A percentile compares a stretch with the other conserved stretches of the same genome.
Conservation (phyloP, 768 basidiomycete species). For the Russula sp. region DNA sequence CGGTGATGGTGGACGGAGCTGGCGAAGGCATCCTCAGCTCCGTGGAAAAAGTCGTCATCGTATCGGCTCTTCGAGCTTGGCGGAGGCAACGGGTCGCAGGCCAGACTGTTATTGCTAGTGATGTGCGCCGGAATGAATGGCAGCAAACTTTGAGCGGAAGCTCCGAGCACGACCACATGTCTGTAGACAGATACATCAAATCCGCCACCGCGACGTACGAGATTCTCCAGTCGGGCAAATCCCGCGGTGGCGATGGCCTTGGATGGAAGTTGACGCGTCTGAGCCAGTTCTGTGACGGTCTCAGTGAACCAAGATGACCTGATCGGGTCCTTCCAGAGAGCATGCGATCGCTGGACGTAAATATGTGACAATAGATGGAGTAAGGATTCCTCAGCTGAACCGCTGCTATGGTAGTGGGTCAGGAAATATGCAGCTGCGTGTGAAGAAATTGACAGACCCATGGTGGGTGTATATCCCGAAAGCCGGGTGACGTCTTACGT, state of each 20-base stretch:
- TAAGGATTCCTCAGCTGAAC: slow-evolving; percentile 33
- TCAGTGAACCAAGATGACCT: slow-evolving; percentile 61
- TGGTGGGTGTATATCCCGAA: slow-evolving; percentile 68
- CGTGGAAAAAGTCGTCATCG: slow-evolving; percentile 68
- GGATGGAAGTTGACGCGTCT: slow-evolving; percentile 29
- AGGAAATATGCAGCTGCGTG: not conserved
- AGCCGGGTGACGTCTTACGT: slow-evolving; percentile 52
- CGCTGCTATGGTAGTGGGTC: not conserved
- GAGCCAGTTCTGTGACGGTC: slow-evolving; percentile 44
- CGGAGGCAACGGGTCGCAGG: slow-evolving; percentile 88
- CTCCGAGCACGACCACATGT: slow-evolving; percentile 71
- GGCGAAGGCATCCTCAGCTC: slow-evolving; percentile 48
- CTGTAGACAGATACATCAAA: slow-evolving; percentile 57
- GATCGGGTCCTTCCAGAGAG: slow-evolving; percentile 75
- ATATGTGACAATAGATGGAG: slow-evolving; percentile 83
- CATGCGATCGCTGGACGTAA: slow-evolving; percentile 70
- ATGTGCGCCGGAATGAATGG: slow-evolving; percentile 65
- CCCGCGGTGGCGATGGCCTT: slow-evolving; percentile 33
- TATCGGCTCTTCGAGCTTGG: slow-evolving; percentile 52
- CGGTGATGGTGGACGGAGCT: slow-evolving; percentile 28
- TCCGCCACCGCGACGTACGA: slow-evolving; percentile 31
- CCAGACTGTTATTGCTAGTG: slow-evolving; percentile 48
- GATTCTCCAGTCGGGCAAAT: slow-evolving; percentile 35
- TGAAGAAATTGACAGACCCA: slow-evolving; percentile 38
- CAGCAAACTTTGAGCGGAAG: slow-evolving; percentile 52